phyloP scores from a whole-genome alignment of 805 yeast species.

The Ogataea polymorpha region DNA sequence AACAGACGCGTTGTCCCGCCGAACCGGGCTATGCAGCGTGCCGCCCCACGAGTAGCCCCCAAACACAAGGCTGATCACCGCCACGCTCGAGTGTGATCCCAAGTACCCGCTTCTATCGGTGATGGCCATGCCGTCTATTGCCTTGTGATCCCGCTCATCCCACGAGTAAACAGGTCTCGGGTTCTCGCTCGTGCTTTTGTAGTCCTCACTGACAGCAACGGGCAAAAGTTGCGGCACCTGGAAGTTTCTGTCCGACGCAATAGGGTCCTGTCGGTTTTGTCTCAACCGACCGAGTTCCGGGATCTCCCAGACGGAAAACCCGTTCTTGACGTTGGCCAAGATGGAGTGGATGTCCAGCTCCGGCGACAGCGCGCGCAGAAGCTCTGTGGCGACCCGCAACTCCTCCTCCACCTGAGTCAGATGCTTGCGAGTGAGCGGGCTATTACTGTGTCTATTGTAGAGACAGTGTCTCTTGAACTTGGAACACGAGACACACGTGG shows the following conservation, averaged over 20 bases:
- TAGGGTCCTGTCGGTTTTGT: not conserved
- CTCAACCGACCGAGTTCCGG: slow-evolving; percentile 3
- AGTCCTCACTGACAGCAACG: slow-evolving; percentile 1
- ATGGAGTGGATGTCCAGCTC: slow-evolving; percentile 7
- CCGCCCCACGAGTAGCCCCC: slow-evolving; percentile 6
- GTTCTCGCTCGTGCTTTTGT: not conserved
- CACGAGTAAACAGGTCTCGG: slow-evolving; percentile 3
- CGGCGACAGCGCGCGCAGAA: slow-evolving; percentile 5
- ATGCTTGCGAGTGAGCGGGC: slow-evolving; percentile 16
- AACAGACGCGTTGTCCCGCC: not conserved
- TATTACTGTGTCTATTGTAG: slow-evolving; percentile 12
- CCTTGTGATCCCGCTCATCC: slow-evolving; percentile 10
- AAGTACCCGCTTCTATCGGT: slow-evolving; percentile 16
- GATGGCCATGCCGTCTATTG: slow-evolving; percentile 18
- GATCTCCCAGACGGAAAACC: slow-evolving; percentile 5
- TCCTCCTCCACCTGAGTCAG: slow-evolving; percentile 17
- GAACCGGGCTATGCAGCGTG: not conserved
- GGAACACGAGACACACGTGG: slow-evolving; percentile 12
- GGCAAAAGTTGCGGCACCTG: slow-evolving; percentile 15
- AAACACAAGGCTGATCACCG: slow-evolving; percentile 10
- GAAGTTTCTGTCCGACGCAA: not conserved
- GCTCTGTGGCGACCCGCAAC: slow-evolving; percentile 7
- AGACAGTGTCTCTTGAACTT: slow-evolving; percentile 16
- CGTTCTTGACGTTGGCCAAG: slow-evolving; percentile 8
- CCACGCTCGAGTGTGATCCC: slow-evolving; percentile 15